These are phyloP conservation scores for Gillenia trifoliata DNA, from an alignment of 306 rosid species.

Conservation along the genomic window DNA sequence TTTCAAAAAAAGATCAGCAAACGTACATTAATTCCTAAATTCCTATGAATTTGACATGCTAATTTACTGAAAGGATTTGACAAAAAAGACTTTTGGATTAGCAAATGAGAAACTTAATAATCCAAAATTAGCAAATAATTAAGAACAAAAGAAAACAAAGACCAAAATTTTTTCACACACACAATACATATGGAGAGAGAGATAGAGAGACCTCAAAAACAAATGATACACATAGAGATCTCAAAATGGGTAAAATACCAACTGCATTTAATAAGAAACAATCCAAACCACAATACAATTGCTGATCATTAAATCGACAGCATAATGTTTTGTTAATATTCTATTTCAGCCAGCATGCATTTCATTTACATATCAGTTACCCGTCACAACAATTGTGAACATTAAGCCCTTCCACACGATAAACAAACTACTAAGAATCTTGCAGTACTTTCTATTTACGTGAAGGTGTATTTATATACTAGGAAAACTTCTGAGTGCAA, in stretches of 20 bases:
- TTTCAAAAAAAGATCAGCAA: conserved; percentile 1
- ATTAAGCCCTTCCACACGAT: neutral
- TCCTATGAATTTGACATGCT: neutral
- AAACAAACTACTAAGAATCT: neutral
- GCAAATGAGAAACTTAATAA: neutral
- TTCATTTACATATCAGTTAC: neutral
- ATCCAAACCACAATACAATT: neutral
- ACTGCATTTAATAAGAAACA: conserved; percentile 22
- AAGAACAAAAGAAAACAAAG: neutral
- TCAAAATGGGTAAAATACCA: conserved; percentile 58
- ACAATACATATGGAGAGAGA: neutral
- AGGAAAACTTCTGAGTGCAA: neutral
- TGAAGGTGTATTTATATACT: neutral
- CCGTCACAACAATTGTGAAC: neutral
- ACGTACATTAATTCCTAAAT: neutral
- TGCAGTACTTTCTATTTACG: neutral
- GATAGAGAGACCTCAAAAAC: neutral
- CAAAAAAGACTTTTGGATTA: neutral
- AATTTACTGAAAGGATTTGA: neutral
- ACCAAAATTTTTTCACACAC: neutral
- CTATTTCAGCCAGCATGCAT: neutral
- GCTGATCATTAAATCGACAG: neutral
- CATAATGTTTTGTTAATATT: neutral
- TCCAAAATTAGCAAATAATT: neutral
- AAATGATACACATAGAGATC: conserved; percentile 27